Evolutionary conservation across 257 asterid genomes (phyloP), one percentile per base, ranked within the genome.

Genomic region (Ilex asprella): DNA sequence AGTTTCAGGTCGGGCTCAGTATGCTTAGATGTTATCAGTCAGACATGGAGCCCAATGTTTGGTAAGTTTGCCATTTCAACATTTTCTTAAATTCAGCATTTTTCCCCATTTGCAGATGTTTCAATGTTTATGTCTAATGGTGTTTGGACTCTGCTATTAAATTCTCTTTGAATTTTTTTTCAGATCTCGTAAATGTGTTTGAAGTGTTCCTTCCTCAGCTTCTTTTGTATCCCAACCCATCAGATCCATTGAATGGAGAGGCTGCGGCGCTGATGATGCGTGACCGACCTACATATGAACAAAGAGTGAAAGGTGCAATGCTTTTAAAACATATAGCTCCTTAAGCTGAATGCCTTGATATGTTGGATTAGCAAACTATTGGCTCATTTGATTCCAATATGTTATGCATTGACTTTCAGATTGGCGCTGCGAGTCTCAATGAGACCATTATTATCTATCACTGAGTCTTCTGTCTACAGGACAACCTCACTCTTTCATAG

Each of bases 161-260:
- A 46, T 10, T 35, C 41, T 35, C 8, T 0, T 35, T 1, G 41
- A 3, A 35, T 0, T 4, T 8, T 35, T 35, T 35, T 35, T 8
- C 41, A 35, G 41, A 89, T 79, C 82, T 89, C 35, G 95, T 89
- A 16, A 90, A 90, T 41, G 96, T 90, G 66, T 90, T 90, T 67
- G 97, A 87, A 76, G 96, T 87, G 76, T 87, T 90, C 68, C 97
- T 90, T 62, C 97, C 97, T 9, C 97, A 90, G 76, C 97, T 90
- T 73, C 89, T 90, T 55, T 67, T 90, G 68, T 90, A 90, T 67
- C 97, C 97, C 30, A 90, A 90, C 71, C 89, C 96, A 32, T 85
- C 96, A 13, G 97, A 90, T 67, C 96, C 96, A 59, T 70, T 90
- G 73, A 90, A 90, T 69, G 90, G 87, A n/a, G 97, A 87, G 53